These are phyloP conservation scores for Suhomyces canberraensis DNA, from an alignment of 805 yeast species.

Conservation along the genomic window DNA sequence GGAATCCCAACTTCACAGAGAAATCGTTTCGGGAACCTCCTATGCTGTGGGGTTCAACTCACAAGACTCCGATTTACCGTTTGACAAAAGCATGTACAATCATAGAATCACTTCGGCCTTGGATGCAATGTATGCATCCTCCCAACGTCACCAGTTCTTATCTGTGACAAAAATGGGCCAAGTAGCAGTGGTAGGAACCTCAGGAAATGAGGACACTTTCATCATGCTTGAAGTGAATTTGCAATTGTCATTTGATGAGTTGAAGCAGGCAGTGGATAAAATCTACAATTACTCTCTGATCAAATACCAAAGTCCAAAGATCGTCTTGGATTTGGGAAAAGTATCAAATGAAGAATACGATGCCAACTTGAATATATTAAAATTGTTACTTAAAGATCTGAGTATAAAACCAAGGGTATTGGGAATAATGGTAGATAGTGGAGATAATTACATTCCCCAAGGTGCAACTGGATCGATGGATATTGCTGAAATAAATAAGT, in stretches of 20 bases:
- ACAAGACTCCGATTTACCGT: slow-evolving; percentile 13
- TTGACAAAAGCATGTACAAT: slow-evolving; percentile 17
- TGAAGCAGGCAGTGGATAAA: slow-evolving; percentile 9
- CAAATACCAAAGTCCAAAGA: slow-evolving; percentile 14
- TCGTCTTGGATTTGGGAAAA: slow-evolving; percentile 29
- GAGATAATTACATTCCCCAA: slow-evolving; percentile 27
- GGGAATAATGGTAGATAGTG: slow-evolving; percentile 42
- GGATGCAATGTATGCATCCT: slow-evolving; percentile 45
- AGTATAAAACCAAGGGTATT: slow-evolving; percentile 18
- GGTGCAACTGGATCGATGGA: slow-evolving; percentile 1
- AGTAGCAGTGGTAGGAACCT: slow-evolving; percentile 48
- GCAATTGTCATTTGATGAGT: slow-evolving; percentile 11
- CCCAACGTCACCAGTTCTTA: slow-evolving; percentile 46
- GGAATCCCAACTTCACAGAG: slow-evolving; percentile 51
- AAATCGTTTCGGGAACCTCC: slow-evolving; percentile 48
- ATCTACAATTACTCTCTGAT: slow-evolving; percentile 16
- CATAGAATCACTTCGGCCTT: slow-evolving; percentile 35
- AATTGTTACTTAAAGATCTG: slow-evolving; percentile 13
- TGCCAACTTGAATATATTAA: slow-evolving; percentile 10
- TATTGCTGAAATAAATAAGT: slow-evolving; percentile 11
- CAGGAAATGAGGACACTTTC: slow-evolving; percentile 51
- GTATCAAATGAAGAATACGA: slow-evolving; percentile 16
- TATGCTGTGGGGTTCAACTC: slow-evolving; percentile 47
- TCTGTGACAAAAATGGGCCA: slow-evolving; percentile 47
- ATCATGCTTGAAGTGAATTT: slow-evolving; percentile 30